Percentiles rank a stretch among this genome's conserved stretches.
Evolutionary conservation across 176 grass and related monocot genomes (phyloP).

Genomic region (Avena sativa): DNA sequence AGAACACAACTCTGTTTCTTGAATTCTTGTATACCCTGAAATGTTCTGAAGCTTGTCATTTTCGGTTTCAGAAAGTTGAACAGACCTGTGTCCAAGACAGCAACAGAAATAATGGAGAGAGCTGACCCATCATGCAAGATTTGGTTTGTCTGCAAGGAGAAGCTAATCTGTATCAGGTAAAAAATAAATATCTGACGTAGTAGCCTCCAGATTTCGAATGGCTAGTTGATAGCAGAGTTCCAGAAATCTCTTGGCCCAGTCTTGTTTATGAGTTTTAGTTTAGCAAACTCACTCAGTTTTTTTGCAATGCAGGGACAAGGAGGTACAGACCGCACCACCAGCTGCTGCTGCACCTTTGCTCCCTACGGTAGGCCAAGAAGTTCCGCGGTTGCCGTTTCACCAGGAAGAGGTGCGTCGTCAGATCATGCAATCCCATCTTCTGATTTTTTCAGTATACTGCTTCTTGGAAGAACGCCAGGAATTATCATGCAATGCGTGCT

Average conservation of each 20-base stretch:
- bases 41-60: not conserved
- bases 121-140: conserved; percentile 69
- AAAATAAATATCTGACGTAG: not conserved
- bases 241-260: not conserved
- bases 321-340: conserved; percentile 21
- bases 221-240: not conserved
- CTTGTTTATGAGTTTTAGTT: not conserved
- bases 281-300: not conserved
- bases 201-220: conserved; percentile 1
- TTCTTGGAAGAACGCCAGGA: not conserved
- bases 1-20: not conserved
- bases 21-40: no score
- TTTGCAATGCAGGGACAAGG: conserved; percentile 10
- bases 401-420: not conserved
- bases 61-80: conserved; percentile 56
- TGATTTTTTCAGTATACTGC: not conserved
- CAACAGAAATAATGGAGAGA: conserved; percentile 62
- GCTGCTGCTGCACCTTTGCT: not conserved
- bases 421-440: not conserved
- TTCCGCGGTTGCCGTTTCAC: conserved; percentile 23
- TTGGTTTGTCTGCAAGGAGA: conserved; percentile 64
- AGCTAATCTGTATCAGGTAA: conserved; percentile 69
- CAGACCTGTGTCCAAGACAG: conserved; percentile 46
- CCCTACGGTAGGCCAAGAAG: not conserved
- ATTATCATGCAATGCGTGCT: not conserved